These are phyloP conservation scores for Debaryomyces coudertii DNA, from an alignment of 1,139 yeast genomes.

Conservation along the genomic window DNA sequence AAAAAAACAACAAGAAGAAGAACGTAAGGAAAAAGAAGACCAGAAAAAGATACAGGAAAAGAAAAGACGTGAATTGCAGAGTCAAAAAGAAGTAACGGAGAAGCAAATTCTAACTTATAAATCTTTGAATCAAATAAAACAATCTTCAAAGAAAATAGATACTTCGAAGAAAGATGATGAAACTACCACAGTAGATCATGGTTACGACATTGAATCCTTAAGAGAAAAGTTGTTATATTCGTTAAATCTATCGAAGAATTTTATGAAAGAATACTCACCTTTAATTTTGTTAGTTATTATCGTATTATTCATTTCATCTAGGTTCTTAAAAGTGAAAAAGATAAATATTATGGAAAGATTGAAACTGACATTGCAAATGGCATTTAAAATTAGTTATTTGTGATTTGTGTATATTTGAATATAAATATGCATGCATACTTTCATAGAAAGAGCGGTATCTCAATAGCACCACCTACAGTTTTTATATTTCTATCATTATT, in stretches of 20 bases:
- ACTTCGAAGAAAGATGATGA: neutral
- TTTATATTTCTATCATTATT: conserved; percentile 16
- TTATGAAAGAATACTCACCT: conserved; percentile 35
- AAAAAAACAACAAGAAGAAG: conserved; percentile 22
- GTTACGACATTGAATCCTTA: conserved; percentile 10
- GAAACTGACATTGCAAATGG: conserved; percentile 47
- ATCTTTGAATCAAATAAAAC: conserved; percentile 35
- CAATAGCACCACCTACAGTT: conserved; percentile 44
- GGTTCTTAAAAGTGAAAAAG: conserved; percentile 28
- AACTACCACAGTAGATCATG: neutral
- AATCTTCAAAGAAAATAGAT: conserved; percentile 8
- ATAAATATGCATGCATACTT: no score
- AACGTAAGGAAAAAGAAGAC: conserved; percentile 22
- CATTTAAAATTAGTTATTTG: conserved; percentile 47
- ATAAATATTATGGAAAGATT: conserved; percentile 35
- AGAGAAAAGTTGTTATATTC: conserved; percentile 20
- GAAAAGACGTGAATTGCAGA: conserved; percentile 19
- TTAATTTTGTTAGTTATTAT: conserved; percentile 28
- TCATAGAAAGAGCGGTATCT: conserved; percentile 43
- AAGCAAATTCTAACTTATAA: conserved; percentile 37
- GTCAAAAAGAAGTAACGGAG: conserved; percentile 28
- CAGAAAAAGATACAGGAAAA: conserved; percentile 26
- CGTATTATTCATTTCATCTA: conserved; percentile 25
- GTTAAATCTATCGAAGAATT: conserved; percentile 23
- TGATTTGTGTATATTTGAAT: conserved; percentile 14